Percentiles rank a stretch among this genome's conserved stretches.
phyloP scores from a whole-genome alignment of 805 yeast species.

The Nakazawaea holstii region DNA sequence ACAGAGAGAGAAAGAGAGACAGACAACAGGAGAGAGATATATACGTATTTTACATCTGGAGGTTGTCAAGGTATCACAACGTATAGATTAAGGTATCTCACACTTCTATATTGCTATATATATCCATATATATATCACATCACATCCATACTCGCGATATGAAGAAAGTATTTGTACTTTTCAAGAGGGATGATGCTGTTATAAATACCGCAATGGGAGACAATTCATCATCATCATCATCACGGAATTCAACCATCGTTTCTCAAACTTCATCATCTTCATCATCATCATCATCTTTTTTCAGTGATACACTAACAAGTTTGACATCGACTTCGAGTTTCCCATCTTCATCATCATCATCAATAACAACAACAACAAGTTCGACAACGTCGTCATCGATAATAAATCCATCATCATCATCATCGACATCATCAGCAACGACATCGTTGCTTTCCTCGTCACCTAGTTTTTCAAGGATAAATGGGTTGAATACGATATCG shows the following conservation, averaged over 20 bases:
- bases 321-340: neutral
- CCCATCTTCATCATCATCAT: conserved; percentile 4
- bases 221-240: too few species aligned
- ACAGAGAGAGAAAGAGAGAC: too few species aligned
- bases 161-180: neutral
- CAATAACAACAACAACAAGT: neutral
- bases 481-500: neutral
- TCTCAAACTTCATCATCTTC: neutral
- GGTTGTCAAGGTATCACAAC: too few species aligned
- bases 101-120: too few species aligned
- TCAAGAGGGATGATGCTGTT: neutral
- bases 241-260: too few species aligned
- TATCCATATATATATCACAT: neutral
- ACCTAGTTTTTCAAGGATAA: neutral
- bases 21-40: too few species aligned
- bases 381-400: neutral
- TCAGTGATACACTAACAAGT: conserved; percentile 11
- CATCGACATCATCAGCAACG: neutral
- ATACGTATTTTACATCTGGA: too few species aligned
- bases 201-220: too few species aligned
- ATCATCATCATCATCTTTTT: conserved; percentile 10
- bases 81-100: too few species aligned
- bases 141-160: neutral
- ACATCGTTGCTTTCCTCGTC: neutral
- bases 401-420: neutral